Conservation (phyloP, 495 filamentous ascomycete genomes). For the Tirmania nivea region DNA sequence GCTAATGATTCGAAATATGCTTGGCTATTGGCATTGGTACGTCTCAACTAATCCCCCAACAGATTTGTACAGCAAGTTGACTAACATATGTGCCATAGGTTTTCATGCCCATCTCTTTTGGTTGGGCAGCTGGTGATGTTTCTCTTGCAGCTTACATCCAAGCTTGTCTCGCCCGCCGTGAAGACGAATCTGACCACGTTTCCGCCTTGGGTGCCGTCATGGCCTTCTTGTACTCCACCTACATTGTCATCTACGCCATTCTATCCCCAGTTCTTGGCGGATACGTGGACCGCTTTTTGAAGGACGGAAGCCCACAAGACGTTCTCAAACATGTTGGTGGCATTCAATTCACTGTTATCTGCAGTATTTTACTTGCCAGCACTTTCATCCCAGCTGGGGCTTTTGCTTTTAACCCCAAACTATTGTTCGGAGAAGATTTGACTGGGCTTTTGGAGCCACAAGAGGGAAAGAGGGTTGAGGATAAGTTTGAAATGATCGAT, state of each 20-base stretch:
- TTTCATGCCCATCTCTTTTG: constrained; percentile 25
- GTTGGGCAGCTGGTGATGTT: constrained; percentile 28
- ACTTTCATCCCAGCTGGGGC: constrained; percentile 24
- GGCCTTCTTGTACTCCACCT: constrained; percentile 27
- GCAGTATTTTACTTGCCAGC: constrained; percentile 18
- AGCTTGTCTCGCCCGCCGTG: constrained; percentile 20
- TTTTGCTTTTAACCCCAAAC: constrained; percentile 22
- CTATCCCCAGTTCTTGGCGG: constrained; percentile 22
- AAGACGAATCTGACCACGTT: constrained; percentile 22
- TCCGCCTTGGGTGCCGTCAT: constrained; percentile 28
- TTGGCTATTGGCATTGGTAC: constrained; percentile 6
- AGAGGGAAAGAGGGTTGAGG: not conserved
- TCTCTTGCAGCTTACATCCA: constrained; percentile 27
- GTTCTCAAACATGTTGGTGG: constrained; percentile 20
- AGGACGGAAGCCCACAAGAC: constrained; percentile 10
- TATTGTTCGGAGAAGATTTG: constrained; percentile 21
- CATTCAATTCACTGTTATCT: constrained; percentile 24
- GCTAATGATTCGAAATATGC: constrained; percentile 2
- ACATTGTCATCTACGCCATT: constrained; percentile 26
- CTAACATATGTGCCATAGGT: not conserved
- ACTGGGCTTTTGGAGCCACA: constrained; percentile 3
- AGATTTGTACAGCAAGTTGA: not conserved
- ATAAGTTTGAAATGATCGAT: not conserved
- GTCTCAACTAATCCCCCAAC: not conserved
- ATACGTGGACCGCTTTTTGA: constrained; percentile 23